phyloP scores from a whole-genome alignment of 306 rosid genomes.

The Sesbania bispinosa region DNA sequence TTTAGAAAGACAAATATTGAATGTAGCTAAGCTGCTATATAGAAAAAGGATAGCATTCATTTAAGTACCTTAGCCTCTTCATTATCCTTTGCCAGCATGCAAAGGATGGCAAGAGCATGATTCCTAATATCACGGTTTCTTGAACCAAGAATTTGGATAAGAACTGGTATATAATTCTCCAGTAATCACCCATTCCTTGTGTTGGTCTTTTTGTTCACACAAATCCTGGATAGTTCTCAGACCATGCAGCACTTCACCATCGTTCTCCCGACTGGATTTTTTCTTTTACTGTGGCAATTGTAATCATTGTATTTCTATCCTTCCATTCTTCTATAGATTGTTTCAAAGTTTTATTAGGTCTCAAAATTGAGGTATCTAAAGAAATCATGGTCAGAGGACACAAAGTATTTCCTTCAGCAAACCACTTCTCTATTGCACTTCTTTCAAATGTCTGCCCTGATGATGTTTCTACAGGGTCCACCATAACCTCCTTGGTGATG shows the following conservation, averaged over 20 bases:
- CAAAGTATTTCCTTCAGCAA: conserved; percentile 55
- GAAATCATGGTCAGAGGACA: conserved; percentile 73
- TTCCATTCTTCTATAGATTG: conserved; percentile 92
- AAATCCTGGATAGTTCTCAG: conserved; percentile 48
- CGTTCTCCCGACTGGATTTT: conserved; percentile 63
- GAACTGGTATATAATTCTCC: conserved; percentile 65
- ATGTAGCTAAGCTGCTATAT: not conserved
- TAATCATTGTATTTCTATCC: conserved; percentile 77
- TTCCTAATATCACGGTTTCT: conserved; percentile 58
- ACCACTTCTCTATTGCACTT: conserved; percentile 73
- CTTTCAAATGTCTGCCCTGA: conserved; percentile 94
- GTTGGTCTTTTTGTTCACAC: conserved; percentile 70
- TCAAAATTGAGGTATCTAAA: conserved; percentile 59
- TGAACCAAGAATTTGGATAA: conserved; percentile 53
- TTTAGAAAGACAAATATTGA: not conserved
- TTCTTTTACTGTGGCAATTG: conserved; percentile 64
- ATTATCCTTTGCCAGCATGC: conserved; percentile 59
- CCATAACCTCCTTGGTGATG: conserved; percentile 80
- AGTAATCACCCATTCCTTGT: conserved; percentile 74
- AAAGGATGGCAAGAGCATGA: conserved; percentile 57
- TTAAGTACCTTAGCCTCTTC: conserved; percentile 76
- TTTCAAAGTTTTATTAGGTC: conserved; percentile 75
- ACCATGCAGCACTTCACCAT: conserved; percentile 45
- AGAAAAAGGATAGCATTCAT: not conserved
- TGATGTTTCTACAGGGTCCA: conserved; percentile 88